Conservation (phyloP, 73 alveolate species). For the Breviolum minutum region DNA sequence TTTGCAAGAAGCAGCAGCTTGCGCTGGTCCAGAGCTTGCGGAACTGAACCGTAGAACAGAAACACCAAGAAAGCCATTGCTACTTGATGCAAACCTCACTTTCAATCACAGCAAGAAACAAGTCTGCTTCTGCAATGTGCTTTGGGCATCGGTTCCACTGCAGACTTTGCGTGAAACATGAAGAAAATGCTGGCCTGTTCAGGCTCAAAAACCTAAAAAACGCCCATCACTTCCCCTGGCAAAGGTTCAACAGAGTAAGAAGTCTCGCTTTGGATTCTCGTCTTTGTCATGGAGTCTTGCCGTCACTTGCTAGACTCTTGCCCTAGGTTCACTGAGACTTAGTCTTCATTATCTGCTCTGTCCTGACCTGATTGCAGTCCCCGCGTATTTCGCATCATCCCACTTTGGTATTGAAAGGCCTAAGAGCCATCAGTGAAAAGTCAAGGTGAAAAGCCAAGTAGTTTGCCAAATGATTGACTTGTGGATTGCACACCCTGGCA, state of each 20-base stretch:
- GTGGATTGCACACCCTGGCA: too few species aligned
- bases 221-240: slow-evolving; percentile 93
- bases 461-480: too few species aligned
- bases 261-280: not conserved
- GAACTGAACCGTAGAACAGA: not conserved
- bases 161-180: too few species aligned
- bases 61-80: not conserved
- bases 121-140: too few species aligned
- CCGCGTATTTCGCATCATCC: slow-evolving; percentile 28
- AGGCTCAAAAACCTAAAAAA: slow-evolving; percentile 68
- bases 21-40: not conserved
- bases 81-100: not conserved
- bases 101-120: too few species aligned
- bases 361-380: slow-evolving; percentile 16
- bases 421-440: not conserved
- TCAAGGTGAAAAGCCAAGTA: not conserved
- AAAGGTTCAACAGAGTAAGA: not conserved
- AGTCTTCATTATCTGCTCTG: too few species aligned
- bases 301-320: not conserved
- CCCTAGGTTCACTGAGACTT: not conserved
- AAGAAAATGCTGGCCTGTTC: too few species aligned
- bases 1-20: not conserved
- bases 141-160: too few species aligned
- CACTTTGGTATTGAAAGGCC: not conserved
- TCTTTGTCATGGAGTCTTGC: not conserved